Conservation (phyloP, 352 stramenopile species). For the Pythium pectinolyticum region DNA sequence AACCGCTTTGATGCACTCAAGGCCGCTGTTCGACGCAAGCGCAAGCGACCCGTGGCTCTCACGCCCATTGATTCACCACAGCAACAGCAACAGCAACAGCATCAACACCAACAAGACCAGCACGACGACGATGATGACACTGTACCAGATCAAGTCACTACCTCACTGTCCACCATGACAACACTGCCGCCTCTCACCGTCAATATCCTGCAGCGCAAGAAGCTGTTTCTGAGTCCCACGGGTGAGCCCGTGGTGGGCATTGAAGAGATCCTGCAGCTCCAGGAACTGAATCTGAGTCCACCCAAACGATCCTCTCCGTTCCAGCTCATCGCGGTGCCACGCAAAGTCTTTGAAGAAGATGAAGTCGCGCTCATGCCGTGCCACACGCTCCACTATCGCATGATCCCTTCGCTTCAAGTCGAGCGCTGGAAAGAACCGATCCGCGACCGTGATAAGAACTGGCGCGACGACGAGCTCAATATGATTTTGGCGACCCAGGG, state of each 20-base stretch:
- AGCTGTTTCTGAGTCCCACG: conserved; percentile 36
- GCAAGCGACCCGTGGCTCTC: conserved; percentile 10
- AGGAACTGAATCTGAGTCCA: conserved; percentile 31
- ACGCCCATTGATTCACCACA: conserved; percentile 10
- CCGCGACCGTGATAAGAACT: conserved; percentile 60
- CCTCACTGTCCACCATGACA: conserved; percentile 1
- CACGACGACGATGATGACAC: neutral
- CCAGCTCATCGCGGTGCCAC: conserved; percentile 45
- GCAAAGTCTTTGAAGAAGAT: conserved; percentile 48
- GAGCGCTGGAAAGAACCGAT: conserved; percentile 61
- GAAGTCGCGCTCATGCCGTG: conserved; percentile 78
- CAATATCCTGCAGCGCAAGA: conserved; percentile 42
- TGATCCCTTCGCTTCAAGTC: conserved; percentile 28
- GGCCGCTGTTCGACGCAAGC: conserved; percentile 15
- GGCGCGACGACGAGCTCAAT: conserved; percentile 51
- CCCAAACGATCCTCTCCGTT: conserved; percentile 33
- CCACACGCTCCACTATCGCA: conserved; percentile 52
- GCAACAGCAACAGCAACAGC: neutral
- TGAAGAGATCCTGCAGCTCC: conserved; percentile 56
- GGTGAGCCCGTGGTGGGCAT: conserved; percentile 29
- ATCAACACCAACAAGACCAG: neutral
- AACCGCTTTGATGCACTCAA: conserved; percentile 22
- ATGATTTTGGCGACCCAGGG: conserved; percentile 30
- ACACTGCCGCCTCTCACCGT: conserved; percentile 38
- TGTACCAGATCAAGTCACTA: conserved; percentile 1